These are phyloP conservation scores for Monascus ruber DNA, from an alignment of 2,329 filamentous ascomycete genomes.

Conservation along the genomic window DNA sequence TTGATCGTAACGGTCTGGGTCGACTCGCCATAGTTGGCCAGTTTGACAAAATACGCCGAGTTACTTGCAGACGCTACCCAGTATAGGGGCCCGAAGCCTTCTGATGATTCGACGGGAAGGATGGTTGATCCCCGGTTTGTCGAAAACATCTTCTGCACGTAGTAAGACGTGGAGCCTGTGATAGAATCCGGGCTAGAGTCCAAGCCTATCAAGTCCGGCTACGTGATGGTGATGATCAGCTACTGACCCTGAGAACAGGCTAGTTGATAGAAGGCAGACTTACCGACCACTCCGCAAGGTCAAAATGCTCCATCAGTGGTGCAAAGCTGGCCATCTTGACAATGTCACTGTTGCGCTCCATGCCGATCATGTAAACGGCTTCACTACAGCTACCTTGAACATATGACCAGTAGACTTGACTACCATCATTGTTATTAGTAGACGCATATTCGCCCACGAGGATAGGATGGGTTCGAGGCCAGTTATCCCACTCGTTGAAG, in stretches of 20 bases:
- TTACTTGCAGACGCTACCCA: conserved; percentile 20
- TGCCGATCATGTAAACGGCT: conserved; percentile 53
- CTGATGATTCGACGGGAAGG: conserved; percentile 16
- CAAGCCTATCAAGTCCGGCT: no score
- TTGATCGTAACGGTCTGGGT: conserved; percentile 14
- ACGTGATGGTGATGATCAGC: no score
- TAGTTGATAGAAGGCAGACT: no score
- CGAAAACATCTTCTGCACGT: conserved; percentile 25
- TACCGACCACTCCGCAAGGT: no score
- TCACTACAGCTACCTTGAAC: conserved; percentile 54
- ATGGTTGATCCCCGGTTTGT: conserved; percentile 19
- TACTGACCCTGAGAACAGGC: no score
- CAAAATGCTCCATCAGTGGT: no score
- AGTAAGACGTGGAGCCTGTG: conserved; percentile 20
- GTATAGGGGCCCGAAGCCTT: conserved; percentile 21
- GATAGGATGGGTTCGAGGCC: conserved; percentile 11
- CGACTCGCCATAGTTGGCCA: conserved; percentile 19
- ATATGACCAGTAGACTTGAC: conserved; percentile 41
- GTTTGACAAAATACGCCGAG: conserved; percentile 15
- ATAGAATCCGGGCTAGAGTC: no score
- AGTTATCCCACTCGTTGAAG: conserved; percentile 46
- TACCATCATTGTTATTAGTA: conserved; percentile 38
- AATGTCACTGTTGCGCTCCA: conserved; percentile 46
- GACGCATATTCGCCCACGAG: conserved; percentile 17
- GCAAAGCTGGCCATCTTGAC: conserved; percentile 17